Evolutionary conservation across 2,329 filamentous ascomycete species (phyloP), one percentile per base, ranked within the genome.

Genomic region (Cladosporium colombiae): DNA sequence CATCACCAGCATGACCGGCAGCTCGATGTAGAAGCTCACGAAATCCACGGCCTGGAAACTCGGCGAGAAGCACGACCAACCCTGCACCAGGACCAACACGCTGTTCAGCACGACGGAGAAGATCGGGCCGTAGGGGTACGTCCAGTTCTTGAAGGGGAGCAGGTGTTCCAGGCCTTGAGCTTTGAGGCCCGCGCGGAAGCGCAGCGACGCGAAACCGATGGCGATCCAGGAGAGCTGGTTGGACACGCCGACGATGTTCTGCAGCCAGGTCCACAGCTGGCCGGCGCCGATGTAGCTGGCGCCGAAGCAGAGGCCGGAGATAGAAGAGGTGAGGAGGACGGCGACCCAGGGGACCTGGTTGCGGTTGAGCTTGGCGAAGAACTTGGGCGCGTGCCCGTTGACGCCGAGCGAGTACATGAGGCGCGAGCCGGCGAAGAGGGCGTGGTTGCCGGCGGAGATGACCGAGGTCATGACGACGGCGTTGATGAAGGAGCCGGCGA

Each of bases 191-290:
- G 80, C 77, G 29, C 88, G 85, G 79, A 90, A 90, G 29, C 88
- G 86, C n/a, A 90, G 77, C 0, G 86, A 89, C 0, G 88, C 84
- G 63, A 89, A 80, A 7, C 86, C 84, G 66, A 90, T 90, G 65
- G 85, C 82, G 69, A 86, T 84, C 87, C 88, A 90, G 59, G 85
- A 86, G 5, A 90, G 77, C 76, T 89, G 88, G 74, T 89, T 89
- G 0, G 87, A 89, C 0, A 90, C 88, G 13, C 87, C 87, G 64
- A 90, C 86, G 55, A 90, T 83, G 66, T 89, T 89, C 72, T 89
- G 87, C 21, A 89, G 76, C 87, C 88, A 89, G 0, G 81, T 84
- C 87, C 87, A 89, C 5, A 89, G 76, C 69, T 89, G 82, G 0
- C 88, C 87, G 0, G 87, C 87, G 0, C 87, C 86, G 62, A 89